Percentiles rank a stretch among this genome's conserved stretches.
These are phyloP conservation scores for Phaeophleospora eucalypticola DNA, from an alignment of 2,329 filamentous ascomycete genomes.

Conservation along the genomic window DNA sequence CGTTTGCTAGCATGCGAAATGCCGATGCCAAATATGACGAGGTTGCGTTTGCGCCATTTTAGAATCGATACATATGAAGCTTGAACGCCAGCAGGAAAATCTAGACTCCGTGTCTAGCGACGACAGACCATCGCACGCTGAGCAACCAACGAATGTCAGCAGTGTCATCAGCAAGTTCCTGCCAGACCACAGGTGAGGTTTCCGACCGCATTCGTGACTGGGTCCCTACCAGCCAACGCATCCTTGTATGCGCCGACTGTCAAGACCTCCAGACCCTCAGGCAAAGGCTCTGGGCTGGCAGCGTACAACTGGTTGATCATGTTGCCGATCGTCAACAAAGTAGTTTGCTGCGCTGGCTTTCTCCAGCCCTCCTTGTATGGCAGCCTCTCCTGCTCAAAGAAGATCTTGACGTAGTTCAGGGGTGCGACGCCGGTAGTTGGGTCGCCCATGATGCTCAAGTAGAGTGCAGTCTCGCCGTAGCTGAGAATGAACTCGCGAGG, in stretches of 20 bases:
- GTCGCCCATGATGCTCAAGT: conserved; percentile 33
- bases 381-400: conserved; percentile 32
- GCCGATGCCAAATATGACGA: too few relatives aligned
- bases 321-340: not conserved
- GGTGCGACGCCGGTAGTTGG: conserved; percentile 14
- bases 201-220: not conserved
- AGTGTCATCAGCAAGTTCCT: conserved; percentile 1
- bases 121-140: too few relatives aligned
- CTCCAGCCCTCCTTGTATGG: conserved; percentile 36
- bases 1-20: too few relatives aligned
- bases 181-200: conserved; percentile 1
- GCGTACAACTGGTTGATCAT: conserved; percentile 2
- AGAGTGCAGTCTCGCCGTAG: conserved; percentile 38
- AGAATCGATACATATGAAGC: too few relatives aligned
- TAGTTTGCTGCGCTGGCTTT: conserved; percentile 4
- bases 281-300: conserved; percentile 1
- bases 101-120: too few relatives aligned
- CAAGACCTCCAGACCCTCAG: conserved; percentile 1
- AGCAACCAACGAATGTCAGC: too few relatives aligned
- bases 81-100: too few relatives aligned
- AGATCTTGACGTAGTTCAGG: conserved; percentile 11
- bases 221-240: not conserved
- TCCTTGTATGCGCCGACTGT: not conserved
- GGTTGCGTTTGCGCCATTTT: too few relatives aligned
- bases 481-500: conserved; percentile 31